phyloP scores from a whole-genome alignment of 805 yeast species.

The Lipomyces sp. region DNA sequence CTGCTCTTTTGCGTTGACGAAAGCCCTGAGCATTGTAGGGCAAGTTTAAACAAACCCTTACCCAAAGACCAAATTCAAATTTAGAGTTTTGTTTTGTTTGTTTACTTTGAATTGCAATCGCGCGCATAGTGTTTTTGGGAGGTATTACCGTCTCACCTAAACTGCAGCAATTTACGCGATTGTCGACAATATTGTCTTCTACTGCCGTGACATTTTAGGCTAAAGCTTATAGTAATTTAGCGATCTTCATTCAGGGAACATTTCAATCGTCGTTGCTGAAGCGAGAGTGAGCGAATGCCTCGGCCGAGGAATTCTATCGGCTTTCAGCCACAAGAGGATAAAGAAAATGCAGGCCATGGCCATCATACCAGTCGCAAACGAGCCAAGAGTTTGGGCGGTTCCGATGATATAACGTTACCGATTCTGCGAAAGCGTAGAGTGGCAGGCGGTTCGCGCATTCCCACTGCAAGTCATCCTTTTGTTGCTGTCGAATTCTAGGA shows the following conservation, averaged over 20 bases:
- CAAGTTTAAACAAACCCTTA: background rate
- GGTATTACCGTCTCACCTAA: background rate
- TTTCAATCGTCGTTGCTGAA: slow-evolving; percentile 4
- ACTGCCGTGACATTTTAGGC: background rate
- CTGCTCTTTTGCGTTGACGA: background rate
- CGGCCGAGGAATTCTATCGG: slow-evolving; percentile 26
- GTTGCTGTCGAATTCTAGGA: background rate
- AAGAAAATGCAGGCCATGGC: slow-evolving; percentile 16
- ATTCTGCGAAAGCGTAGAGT: slow-evolving; percentile 18
- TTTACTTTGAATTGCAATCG: background rate
- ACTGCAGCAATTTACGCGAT: background rate
- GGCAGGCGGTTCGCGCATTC: background rate
- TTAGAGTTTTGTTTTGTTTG: background rate
- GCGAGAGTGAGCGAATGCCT: slow-evolving; percentile 25
- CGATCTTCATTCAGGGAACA: background rate
- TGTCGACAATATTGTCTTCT: background rate
- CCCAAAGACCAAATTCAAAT: background rate
- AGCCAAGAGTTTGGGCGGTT: slow-evolving; percentile 32
- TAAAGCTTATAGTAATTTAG: background rate
- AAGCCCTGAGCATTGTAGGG: background rate
- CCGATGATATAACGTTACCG: slow-evolving; percentile 26
- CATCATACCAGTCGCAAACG: slow-evolving; percentile 15
- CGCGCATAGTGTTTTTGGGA: too few relatives aligned
- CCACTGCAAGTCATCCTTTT: background rate
- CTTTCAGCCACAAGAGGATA: slow-evolving; percentile 7